Conservation (phyloP, 768 basidiomycete genomes). For the Trametes coccinea region DNA sequence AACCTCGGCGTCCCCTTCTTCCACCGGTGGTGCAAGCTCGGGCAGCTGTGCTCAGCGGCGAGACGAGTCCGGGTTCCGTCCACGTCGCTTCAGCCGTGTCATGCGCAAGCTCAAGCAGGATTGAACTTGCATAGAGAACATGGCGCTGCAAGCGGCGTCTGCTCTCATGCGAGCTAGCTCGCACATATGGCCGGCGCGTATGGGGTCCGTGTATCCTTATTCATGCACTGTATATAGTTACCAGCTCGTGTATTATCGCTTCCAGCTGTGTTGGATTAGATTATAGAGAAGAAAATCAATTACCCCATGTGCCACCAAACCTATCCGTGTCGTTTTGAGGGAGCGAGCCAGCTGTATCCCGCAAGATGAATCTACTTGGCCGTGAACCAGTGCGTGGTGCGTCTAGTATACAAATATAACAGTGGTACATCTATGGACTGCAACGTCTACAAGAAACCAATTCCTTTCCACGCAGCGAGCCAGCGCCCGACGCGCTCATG, state of each 20-base stretch:
- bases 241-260: background rate
- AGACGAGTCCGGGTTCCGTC: background rate
- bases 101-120: conserved; percentile 7
- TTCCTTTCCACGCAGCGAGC: background rate
- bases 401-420: background rate
- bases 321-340: too few relatives aligned
- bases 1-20: background rate
- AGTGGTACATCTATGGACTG: background rate
- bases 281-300: background rate
- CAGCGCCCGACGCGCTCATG: background rate
- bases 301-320: background rate
- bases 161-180: too few relatives aligned
- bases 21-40: background rate
- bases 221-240: background rate
- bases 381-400: too few relatives aligned
- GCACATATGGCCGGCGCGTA: background rate
- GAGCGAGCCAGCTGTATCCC: too few relatives aligned
- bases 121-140: background rate
- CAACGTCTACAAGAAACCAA: background rate
- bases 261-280: background rate
- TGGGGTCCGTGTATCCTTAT: background rate
- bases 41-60: conserved; percentile 3
- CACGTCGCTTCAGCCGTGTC: conserved; percentile 8
- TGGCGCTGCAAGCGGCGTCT: background rate
- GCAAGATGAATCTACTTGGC: too few relatives aligned